These are phyloP conservation scores for Rhodotorula sp. DNA, from an alignment of 1,284 basidiomycete species.

Conservation along the genomic window DNA sequence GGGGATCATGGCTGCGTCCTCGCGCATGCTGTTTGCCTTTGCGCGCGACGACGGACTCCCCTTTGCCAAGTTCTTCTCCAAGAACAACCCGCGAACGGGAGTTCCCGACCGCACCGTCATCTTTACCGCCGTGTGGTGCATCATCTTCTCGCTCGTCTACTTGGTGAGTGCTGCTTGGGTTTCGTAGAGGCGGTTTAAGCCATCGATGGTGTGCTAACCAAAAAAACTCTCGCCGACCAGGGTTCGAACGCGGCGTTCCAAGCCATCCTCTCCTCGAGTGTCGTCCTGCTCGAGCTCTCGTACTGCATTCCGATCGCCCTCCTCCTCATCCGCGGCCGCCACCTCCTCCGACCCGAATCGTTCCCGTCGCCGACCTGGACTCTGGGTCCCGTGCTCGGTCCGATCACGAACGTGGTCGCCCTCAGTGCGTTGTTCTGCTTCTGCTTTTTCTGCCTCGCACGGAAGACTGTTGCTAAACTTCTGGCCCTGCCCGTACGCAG, in stretches of 20 bases:
- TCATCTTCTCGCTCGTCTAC: slow-evolving; percentile 54
- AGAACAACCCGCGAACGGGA: slow-evolving; percentile 57
- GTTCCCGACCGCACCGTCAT: slow-evolving; percentile 56
- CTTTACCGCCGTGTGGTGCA: slow-evolving; percentile 56
- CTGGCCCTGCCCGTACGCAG: not conserved
- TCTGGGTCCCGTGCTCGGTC: slow-evolving; percentile 45
- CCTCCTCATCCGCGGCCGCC: slow-evolving; percentile 51
- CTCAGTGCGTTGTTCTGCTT: slow-evolving; percentile 32
- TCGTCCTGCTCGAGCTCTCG: slow-evolving; percentile 53
- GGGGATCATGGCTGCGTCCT: slow-evolving; percentile 63
- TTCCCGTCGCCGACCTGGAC: slow-evolving; percentile 46
- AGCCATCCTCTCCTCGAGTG: slow-evolving; percentile 37
- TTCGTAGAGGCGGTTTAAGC: slow-evolving; percentile 52
- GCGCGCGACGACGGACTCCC: slow-evolving; percentile 64
- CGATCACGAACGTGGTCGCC: slow-evolving; percentile 50
- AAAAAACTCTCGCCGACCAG: not conserved
- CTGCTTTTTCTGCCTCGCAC: not conserved
- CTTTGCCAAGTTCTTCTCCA: slow-evolving; percentile 57
- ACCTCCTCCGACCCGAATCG: slow-evolving; percentile 47
- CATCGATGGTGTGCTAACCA: not conserved
- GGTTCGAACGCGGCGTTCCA: slow-evolving; percentile 6
- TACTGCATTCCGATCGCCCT: slow-evolving; percentile 47
- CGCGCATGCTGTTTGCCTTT: slow-evolving; percentile 67
- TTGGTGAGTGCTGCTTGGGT: slow-evolving; percentile 49
- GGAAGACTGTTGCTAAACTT: not conserved